Evolutionary conservation across 2,329 filamentous ascomycete genomes (phyloP).

Genomic region (Aspergillus tanneri): DNA sequence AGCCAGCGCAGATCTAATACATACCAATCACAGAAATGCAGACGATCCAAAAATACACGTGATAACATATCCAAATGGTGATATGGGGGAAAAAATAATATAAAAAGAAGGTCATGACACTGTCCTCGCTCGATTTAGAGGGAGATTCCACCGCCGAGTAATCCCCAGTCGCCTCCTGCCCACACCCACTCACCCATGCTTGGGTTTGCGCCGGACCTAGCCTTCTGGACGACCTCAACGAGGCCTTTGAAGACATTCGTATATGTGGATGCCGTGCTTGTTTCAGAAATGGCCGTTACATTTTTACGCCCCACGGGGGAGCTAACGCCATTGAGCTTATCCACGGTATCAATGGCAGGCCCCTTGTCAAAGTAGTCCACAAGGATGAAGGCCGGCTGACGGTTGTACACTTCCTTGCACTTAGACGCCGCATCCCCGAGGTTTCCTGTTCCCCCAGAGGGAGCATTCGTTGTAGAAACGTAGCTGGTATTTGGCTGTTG

Average conservation of each 20-base stretch:
- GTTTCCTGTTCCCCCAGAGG: conserved; percentile 56
- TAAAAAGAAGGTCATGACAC: background rate
- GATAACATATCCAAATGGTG: conserved; percentile 9
- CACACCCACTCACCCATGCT: conserved; percentile 46
- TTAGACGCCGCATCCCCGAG: conserved; percentile 49
- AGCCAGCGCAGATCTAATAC: conserved; percentile 6
- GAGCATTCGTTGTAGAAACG: conserved; percentile 65
- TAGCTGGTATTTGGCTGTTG: conserved; percentile 61
- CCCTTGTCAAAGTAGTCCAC: conserved; percentile 79
- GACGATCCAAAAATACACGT: conserved; percentile 1
- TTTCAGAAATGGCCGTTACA: conserved; percentile 28
- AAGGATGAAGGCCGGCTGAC: conserved; percentile 68
- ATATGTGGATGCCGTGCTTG: conserved; percentile 29
- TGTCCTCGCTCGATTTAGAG: conserved; percentile 20
- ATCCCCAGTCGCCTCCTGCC: conserved; percentile 44
- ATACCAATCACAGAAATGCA: background rate
- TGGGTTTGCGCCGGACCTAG: conserved; percentile 38
- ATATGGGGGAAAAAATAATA: conserved; percentile 2
- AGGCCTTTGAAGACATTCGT: conserved; percentile 41
- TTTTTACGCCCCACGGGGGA: conserved; percentile 45
- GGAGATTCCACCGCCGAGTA: conserved; percentile 42
- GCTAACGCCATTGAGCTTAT: conserved; percentile 62
- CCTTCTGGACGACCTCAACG: conserved; percentile 38
- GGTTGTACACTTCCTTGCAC: conserved; percentile 61
- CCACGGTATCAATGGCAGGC: conserved; percentile 66